Base-by-base conservation (phyloP, 129 eudicot genomes). In the Helichrysum umbraculigerum region DNA sequence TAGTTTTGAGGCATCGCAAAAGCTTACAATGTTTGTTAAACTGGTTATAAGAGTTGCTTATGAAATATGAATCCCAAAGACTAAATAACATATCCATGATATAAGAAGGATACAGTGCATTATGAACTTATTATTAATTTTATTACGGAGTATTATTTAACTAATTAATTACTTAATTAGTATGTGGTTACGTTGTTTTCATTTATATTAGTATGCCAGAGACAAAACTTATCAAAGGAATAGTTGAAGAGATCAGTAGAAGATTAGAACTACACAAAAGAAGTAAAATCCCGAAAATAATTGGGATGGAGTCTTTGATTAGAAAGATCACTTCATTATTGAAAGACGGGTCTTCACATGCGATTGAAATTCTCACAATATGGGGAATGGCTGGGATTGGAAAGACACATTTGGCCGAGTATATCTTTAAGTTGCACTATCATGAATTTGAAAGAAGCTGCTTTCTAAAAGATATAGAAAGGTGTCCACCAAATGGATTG, bases 381-480 rank as follows among this genome's bases (percentile, higher is more conserved):
- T 58, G 42, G 9, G 81, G 81, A 19, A 73, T 73, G 7, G 33
- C 80, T 60, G 83, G 86, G 51, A 83, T 83, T 2, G 83, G 86
- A 42, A 83, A 83, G 76, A 78, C 83, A 56, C 60, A 76, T n/a
- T 66, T 78, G 16, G 80, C 83, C 14, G 54, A 22, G 52, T 67
- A 71, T 78, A 66, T 65, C 29, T 73, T 35, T 34, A 56, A 57
- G 60, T 51, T 34, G 9, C 73, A 78, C 72, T 60, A 16, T 51
- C 69, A 12, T n/a, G 39, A 34, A 6, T 78, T 83, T 35, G 72
- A 78, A 5, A 72, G 3, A 15, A 78, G 83, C 59, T 65, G 83
- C 61, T 83, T 78, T 37, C 21, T 83, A 34, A 50, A 61, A 21
- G 73, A 62, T 58, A 62, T 78, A 4, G 74, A 69, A 20, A 29